Base-by-base conservation (phyloP, 129 eudicot genomes). In the Pseudognaphalium luteoalbum region DNA sequence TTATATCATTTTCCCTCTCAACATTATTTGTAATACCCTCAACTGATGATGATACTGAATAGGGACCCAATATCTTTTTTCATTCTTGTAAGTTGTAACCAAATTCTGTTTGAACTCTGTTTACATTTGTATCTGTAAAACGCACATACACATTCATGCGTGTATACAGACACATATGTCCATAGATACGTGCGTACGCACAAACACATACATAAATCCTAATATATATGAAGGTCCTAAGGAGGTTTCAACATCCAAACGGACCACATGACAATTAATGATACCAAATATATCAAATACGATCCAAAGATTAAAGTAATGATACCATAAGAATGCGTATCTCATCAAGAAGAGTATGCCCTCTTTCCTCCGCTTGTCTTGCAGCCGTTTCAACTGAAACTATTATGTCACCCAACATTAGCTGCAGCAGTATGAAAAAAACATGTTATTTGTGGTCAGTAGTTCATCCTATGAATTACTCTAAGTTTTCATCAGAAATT, bases 341-440 rank as follows among this genome's bases (percentile, higher is more conserved):
- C 87, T 91, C 98, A 67, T 94, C 97, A 66, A 94, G 83, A 76
- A 91, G 96, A 35, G 88, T 82, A 86, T 91, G 97, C 57, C 97
- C 96, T 85, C 98, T 89, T 82, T 88, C 97, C 77, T 79, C 96
- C 58, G 96, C 98, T 76, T 94, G 98, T 52, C 90, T 79, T 67
- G 97, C 87, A 61, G 96, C 97, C 52, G 98, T 91, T 90, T 94
- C 98, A 0, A 86, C 97, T 39, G 97, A 94, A 76, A 94, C 87
- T 74, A 91, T 85, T 67, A 94, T 86, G 81, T 94, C 98, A 20
- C 98, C 98, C 76, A 94, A 74, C 97, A 94, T 94, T 76, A 94
- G 87, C 97, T 94, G 90, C 87, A 80, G 88, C 87, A 80, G 17
- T 19, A 79, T 74, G 25, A 39, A 71, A 57, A 29, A 67, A 42